phyloP scores from a whole-genome alignment of 2,329 filamentous ascomycete species.

The Cadophora sp. region DNA sequence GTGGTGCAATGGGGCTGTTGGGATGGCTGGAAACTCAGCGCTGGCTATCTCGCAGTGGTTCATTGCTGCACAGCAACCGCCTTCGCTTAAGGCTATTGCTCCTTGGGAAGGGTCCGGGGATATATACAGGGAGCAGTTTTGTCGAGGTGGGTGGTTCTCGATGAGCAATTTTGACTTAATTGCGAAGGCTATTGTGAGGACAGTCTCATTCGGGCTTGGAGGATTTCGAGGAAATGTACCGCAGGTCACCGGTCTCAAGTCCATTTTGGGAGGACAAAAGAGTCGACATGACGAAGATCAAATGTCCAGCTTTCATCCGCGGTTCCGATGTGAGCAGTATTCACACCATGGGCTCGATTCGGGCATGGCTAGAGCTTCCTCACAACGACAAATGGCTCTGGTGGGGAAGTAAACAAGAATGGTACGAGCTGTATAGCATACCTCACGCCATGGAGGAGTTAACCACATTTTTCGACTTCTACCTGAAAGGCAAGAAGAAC shows the following conservation, averaged over 20 bases:
- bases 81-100: slow-evolving; percentile 28
- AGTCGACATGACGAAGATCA: slow-evolving; percentile 21
- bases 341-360: slow-evolving; percentile 25
- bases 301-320: slow-evolving; percentile 27
- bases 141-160: slow-evolving; percentile 26
- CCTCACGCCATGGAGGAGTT: slow-evolving; percentile 48
- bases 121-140: slow-evolving; percentile 28
- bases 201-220: slow-evolving; percentile 15
- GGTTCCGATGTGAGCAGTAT: slow-evolving; percentile 22
- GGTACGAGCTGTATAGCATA: slow-evolving; percentile 51
- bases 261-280: slow-evolving; percentile 32
- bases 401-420: slow-evolving; percentile 48
- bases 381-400: slow-evolving; percentile 30
- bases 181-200: slow-evolving; percentile 6
- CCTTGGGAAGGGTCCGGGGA: slow-evolving; percentile 33
- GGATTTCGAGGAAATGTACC: slow-evolving; percentile 24
- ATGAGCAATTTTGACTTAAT: slow-evolving; percentile 20
- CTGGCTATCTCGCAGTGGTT: slow-evolving; percentile 41
- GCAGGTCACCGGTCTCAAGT: slow-evolving; percentile 17
- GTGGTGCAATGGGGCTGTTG: slow-evolving; percentile 40
- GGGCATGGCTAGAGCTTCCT: slow-evolving; percentile 14
- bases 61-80: slow-evolving; percentile 31
- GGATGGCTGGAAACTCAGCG: slow-evolving; percentile 39
- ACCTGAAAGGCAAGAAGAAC: slow-evolving; percentile 51
- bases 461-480: slow-evolving; percentile 53